Evolutionary conservation across 2,329 filamentous ascomycete species (phyloP).

Genomic region (Ophiognomonia clavigignenti-juglandacearum): DNA sequence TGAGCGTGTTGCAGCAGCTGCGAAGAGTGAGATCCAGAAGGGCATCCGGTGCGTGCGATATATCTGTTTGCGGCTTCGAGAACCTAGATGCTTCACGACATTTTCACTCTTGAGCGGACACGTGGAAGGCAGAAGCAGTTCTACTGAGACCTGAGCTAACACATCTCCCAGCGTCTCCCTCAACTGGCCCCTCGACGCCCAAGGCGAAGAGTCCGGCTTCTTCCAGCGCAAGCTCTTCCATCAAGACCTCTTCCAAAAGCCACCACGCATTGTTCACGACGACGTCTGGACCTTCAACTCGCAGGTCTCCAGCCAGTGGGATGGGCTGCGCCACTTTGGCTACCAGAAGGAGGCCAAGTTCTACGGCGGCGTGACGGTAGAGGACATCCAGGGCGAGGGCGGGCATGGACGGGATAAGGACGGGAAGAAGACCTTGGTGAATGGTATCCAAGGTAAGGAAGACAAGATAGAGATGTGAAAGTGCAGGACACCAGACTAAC

Average conservation of each 20-base stretch:
- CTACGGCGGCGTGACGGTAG: constrained; percentile 30
- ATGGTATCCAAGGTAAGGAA: constrained; percentile 35
- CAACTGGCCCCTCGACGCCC: constrained; percentile 55
- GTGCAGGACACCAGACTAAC: too few species aligned
- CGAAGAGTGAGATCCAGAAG: constrained; percentile 47
- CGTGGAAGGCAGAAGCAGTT: too few species aligned
- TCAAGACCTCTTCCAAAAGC: constrained; percentile 46
- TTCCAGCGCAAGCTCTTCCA: constrained; percentile 53
- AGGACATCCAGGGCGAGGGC: constrained; percentile 25
- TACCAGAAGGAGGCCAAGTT: constrained; percentile 39
- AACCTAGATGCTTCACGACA: too few species aligned
- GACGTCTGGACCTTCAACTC: constrained; percentile 56
- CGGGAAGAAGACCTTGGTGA: constrained; percentile 29
- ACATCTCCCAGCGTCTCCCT: constrained; percentile 45
- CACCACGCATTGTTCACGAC: constrained; percentile 51
- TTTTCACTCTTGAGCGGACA: too few species aligned
- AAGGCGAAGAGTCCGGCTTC: constrained; percentile 42
- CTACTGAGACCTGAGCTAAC: too few species aligned
- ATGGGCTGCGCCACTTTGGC: constrained; percentile 47
- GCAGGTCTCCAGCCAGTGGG: constrained; percentile 55
- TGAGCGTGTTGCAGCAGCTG: constrained; percentile 44
- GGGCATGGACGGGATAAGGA: constrained; percentile 12
- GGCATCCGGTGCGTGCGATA: constrained; percentile 37
- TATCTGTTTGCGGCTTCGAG: too few species aligned
- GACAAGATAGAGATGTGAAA: too few species aligned